Conservation (phyloP, 192 early-diverging fungal species). For the Coemansia sp. region DNA sequence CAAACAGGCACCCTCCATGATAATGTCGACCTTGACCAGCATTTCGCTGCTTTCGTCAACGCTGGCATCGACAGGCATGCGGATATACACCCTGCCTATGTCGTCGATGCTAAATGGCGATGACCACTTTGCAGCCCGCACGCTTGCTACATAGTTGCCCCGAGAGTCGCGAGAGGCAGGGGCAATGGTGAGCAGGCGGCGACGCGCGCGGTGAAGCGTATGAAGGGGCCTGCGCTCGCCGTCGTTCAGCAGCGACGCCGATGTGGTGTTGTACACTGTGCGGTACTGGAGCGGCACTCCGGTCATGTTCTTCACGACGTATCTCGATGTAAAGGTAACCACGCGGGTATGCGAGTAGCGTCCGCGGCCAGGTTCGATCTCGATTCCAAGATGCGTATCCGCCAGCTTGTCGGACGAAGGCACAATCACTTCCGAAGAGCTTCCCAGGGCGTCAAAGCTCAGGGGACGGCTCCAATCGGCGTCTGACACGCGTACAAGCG, state of each 20-base stretch:
- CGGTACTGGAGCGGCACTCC: conserved; percentile 70
- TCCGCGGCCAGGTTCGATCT: conserved; percentile 83
- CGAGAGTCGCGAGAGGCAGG: conserved; percentile 50
- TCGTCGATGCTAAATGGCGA: conserved; percentile 84
- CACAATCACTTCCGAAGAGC: conserved; percentile 72
- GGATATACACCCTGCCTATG: conserved; percentile 81
- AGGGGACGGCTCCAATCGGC: conserved; percentile 84
- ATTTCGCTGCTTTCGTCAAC: conserved; percentile 18
- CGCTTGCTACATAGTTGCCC: conserved; percentile 2
- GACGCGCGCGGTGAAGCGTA: conserved; percentile 61
- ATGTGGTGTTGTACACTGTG: conserved; percentile 59
- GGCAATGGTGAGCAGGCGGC: conserved; percentile 66
- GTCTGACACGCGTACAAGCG: conserved; percentile 66
- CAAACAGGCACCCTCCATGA: conserved; percentile 87
- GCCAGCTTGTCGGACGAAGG: conserved; percentile 48
- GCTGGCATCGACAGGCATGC: conserved; percentile 61
- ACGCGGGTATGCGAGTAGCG: conserved; percentile 84
- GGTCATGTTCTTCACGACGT: conserved; percentile 81
- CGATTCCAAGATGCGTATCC: conserved; percentile 78
- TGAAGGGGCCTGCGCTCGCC: conserved; percentile 62
- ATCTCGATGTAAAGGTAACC: conserved; percentile 86
- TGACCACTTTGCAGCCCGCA: conserved; percentile 68
- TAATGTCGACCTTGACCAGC: conserved; percentile 74
- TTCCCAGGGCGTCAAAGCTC: conserved; percentile 96
- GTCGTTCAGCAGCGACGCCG: conserved; percentile 52